Evolutionary conservation across 2,329 filamentous ascomycete species (phyloP), one percentile per base, ranked within the genome.

Genomic region (Domatiomyces globalis): DNA sequence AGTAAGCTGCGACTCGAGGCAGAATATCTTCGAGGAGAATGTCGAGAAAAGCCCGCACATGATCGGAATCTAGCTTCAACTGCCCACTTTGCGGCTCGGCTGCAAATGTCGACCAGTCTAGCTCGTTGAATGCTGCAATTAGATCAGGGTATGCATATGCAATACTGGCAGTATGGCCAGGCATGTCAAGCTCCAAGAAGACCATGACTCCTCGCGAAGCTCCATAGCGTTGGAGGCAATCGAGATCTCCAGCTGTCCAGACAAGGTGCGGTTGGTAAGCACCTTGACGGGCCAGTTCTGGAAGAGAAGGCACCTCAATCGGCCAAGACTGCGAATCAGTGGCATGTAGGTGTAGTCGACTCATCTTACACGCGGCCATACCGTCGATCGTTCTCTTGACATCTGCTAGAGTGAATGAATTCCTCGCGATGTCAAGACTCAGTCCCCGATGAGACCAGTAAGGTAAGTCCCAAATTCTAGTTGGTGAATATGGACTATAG

Each of bases 151-250:
- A 76, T 1, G 80, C 76, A 56, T 78, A 73, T 22, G 74, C 76
- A 49, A 87, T 81, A 10, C 79, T 74, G 1, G 83, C 79, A 1
- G 84, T 86, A 66, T 92, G 85, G 7, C 85, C 85, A 2, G 86
- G 86, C 75, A 85, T 85, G 63, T 90, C 86, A 56, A 88, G 84
- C 64, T 90, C 85, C 47, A 88, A 70, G 56, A 85, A 79, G 2
- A 87, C 74, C 62, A 85, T 74, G 4, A 92, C 74, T 25, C 85
- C 85, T 22, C 82, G 79, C 33, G 79, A 67, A 4, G 78, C 69
- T 2, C 80, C 87, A 64, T 89, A 86, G 54, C 76, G 72, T 60
- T 94, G 84, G 43, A 95, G 77, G 0, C 71, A 66, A 20, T 73
- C 66, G 27, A 94, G 71, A 55, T 88, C 81, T 1, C 69, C 66